Percentiles rank a stretch among this genome's conserved stretches.
phyloP scores from a whole-genome alignment of 129 eudicot genomes.

The Cynara cardunculus region DNA sequence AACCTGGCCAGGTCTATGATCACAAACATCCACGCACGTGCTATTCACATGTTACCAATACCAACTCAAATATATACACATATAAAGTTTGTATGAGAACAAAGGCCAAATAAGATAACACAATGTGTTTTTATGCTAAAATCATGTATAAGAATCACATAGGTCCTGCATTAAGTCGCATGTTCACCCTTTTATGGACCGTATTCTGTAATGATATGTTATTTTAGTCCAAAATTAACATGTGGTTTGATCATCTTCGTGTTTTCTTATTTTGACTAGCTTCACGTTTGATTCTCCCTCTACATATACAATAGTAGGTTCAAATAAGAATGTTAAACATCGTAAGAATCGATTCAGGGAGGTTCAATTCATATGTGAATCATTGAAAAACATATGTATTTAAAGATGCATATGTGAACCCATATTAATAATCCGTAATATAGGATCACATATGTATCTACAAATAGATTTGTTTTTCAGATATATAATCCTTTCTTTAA shows the following conservation, averaged over 20 bases:
- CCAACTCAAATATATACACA: neutral
- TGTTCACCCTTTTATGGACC: no score
- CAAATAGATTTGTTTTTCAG: neutral
- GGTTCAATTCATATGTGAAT: neutral
- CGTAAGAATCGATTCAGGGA: neutral
- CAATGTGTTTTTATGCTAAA: no score
- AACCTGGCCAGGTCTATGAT: slow-evolving; percentile 78
- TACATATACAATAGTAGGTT: neutral
- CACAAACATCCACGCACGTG: neutral
- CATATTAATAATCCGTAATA: neutral
- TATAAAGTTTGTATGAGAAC: no score
- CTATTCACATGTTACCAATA: neutral
- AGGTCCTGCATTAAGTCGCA: no score
- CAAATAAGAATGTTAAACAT: no score
- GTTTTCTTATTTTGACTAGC: no score
- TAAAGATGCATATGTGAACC: neutral
- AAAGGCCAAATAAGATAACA: no score
- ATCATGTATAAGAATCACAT: no score
- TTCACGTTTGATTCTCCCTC: no score
- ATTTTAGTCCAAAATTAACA: no score
- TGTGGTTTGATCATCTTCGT: no score
- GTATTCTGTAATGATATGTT: no score
- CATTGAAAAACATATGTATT: neutral
- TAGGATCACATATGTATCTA: neutral
- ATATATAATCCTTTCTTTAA: neutral